Conservation (phyloP, 371 early-diverging fungal species). For the Rhizopus arrhizus region DNA sequence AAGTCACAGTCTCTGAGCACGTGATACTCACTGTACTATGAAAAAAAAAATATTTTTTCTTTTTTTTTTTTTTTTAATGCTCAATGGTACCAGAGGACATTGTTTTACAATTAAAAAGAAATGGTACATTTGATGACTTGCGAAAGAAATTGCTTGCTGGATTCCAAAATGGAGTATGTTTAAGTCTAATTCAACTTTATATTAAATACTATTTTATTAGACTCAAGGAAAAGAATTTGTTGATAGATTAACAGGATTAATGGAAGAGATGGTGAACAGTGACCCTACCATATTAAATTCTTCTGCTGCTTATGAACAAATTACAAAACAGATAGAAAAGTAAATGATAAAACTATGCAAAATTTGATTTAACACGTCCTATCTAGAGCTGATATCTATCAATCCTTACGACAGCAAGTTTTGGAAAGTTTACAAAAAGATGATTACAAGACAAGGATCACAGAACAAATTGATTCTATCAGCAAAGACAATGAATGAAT, state of each 20-base stretch:
- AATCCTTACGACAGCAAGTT: conserved; percentile 24
- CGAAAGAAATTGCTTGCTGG: conserved; percentile 39
- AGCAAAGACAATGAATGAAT: neutral
- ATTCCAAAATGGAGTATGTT: conserved; percentile 36
- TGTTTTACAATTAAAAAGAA: conserved; percentile 44
- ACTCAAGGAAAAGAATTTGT: conserved; percentile 30
- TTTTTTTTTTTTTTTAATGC: neutral
- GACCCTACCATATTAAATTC: conserved; percentile 39
- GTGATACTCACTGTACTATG: too few species aligned
- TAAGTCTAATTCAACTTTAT: neutral
- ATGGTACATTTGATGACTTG: conserved; percentile 48
- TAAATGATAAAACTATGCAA: conserved; percentile 8
- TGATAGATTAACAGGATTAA: conserved; percentile 28
- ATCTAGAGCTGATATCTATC: conserved; percentile 30
- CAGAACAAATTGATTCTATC: neutral
- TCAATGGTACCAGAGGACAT: conserved; percentile 47
- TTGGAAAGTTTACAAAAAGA: conserved; percentile 29
- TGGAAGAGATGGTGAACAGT: conserved; percentile 35
- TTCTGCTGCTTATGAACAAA: conserved; percentile 25
- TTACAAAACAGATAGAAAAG: conserved; percentile 40
- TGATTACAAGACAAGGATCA: conserved; percentile 22
- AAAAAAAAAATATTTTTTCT: neutral
- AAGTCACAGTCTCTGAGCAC: too few species aligned
- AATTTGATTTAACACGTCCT: neutral
- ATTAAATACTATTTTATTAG: conserved; percentile 13